A percentile compares a stretch with the other conserved stretches of the same genome.
Evolutionary conservation across 2,329 filamentous ascomycete species (phyloP).

Genomic region (Coniochaeta sp.): DNA sequence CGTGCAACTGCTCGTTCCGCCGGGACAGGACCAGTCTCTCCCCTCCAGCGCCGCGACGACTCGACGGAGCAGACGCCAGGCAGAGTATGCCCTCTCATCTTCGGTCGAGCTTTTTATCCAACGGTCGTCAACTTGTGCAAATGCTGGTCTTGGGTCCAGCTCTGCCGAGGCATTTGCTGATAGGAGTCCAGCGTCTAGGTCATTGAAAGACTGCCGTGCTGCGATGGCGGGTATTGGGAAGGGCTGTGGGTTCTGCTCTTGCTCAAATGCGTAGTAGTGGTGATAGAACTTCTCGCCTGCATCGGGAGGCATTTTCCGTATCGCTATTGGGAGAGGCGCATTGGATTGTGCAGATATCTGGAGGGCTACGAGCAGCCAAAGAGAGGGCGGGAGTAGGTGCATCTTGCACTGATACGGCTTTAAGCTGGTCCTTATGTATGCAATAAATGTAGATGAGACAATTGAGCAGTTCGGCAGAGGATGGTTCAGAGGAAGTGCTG

Average conservation of each 20-base stretch:
- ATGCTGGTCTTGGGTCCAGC: constrained; percentile 39
- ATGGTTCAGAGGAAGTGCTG: neutral
- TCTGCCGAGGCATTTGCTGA: constrained; percentile 23
- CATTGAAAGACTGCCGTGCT: constrained; percentile 19
- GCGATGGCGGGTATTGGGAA: constrained; percentile 11
- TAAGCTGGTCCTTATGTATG: neutral
- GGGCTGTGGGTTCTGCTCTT: constrained; percentile 4
- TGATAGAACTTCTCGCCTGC: constrained; percentile 67
- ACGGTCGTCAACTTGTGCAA: constrained; percentile 37
- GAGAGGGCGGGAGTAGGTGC: constrained; percentile 30
- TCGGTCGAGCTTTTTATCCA: constrained; percentile 2
- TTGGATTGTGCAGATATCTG: constrained; percentile 23
- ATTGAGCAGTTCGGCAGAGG: neutral
- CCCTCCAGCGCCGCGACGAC: constrained; percentile 39
- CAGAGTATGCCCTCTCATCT: constrained; percentile 8
- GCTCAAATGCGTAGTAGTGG: constrained; percentile 52
- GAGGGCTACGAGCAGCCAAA: constrained; percentile 36
- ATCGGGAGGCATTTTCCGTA: constrained; percentile 66
- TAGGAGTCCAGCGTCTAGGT: constrained; percentile 20
- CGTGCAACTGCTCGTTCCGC: constrained; percentile 57
- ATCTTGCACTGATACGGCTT: constrained; percentile 19
- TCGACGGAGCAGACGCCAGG: constrained; percentile 29
- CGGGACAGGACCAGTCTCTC: constrained; percentile 59
- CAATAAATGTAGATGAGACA: neutral
- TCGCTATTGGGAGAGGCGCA: constrained; percentile 43